A percentile compares a stretch with the other conserved stretches of the same genome.
Evolutionary conservation across 2,329 filamentous ascomycete genomes (phyloP).

Genomic region (Blumeriella jaapii): DNA sequence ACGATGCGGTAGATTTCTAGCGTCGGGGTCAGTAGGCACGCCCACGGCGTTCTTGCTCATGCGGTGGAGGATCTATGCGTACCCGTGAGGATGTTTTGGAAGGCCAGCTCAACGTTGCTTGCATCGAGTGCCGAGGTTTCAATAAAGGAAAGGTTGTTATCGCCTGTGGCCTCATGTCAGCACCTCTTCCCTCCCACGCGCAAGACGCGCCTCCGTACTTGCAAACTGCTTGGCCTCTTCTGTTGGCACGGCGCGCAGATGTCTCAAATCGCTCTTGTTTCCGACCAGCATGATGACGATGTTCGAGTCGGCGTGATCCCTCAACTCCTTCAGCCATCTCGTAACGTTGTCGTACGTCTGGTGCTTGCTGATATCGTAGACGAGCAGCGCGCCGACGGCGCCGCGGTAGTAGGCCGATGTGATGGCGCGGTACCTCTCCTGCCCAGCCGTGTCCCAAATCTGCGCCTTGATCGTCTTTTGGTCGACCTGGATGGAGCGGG

Average conservation of each 20-base stretch:
- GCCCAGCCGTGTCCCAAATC: slow-evolving; percentile 98
- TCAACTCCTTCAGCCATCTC: slow-evolving; percentile 96
- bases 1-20: slow-evolving; percentile 99
- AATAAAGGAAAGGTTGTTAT: slow-evolving; percentile 97
- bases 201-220: slow-evolving; percentile 46
- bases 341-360: slow-evolving; percentile 99
- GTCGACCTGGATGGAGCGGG: slow-evolving; percentile 96
- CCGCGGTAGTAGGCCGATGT: slow-evolving; percentile 98
- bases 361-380: slow-evolving; percentile 99
- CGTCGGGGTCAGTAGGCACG: too few relatives aligned
- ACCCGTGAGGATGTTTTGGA: slow-evolving; percentile 99
- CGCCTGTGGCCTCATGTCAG: slow-evolving; percentile 47
- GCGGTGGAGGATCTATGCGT: too few relatives aligned
- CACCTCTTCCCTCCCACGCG: slow-evolving; percentile 11
- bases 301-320: slow-evolving; percentile 96
- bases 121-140: slow-evolving; percentile 97
- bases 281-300: slow-evolving; percentile 99
- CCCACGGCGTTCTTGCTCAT: too few relatives aligned
- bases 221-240: slow-evolving; percentile 98
- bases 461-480: slow-evolving; percentile 99
- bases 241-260: slow-evolving; percentile 90
- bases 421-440: slow-evolving; percentile 98
- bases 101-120: slow-evolving; percentile 97
- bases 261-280: slow-evolving; percentile 99
- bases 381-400: slow-evolving; percentile 90